Percentiles rank a stretch among this genome's conserved stretches.
These are phyloP conservation scores for Lasiosphaeria hispida DNA, from an alignment of 495 filamentous ascomycete genomes.

Conservation along the genomic window DNA sequence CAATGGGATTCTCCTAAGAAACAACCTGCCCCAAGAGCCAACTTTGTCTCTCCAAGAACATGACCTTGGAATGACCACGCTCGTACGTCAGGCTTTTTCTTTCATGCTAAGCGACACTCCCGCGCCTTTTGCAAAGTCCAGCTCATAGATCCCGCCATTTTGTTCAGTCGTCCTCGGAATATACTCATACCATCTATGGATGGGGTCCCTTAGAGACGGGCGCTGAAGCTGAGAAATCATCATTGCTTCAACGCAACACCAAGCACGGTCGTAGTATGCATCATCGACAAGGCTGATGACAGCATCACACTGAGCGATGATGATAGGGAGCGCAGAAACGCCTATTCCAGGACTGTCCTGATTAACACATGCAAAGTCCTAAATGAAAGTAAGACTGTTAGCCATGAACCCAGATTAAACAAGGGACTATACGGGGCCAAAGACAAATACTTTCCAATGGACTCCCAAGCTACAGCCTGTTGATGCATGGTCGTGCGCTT, in stretches of 20 bases:
- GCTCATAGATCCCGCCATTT: background rate
- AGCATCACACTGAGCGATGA: slow-evolving; percentile 25
- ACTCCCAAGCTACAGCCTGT: too few species aligned
- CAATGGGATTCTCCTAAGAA: too few species aligned
- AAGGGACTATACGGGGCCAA: too few species aligned
- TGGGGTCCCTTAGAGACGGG: slow-evolving; percentile 5
- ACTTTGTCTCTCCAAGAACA: slow-evolving; percentile 24
- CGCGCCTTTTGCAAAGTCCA: too few species aligned
- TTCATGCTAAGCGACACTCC: slow-evolving; percentile 3
- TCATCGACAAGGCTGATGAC: slow-evolving; percentile 21
- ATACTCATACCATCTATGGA: slow-evolving; percentile 21
- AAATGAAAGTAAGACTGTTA: background rate
- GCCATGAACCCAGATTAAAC: too few species aligned
- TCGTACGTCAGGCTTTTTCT: slow-evolving; percentile 21
- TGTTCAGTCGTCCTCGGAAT: background rate
- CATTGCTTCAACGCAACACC: slow-evolving; percentile 24
- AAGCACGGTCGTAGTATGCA: slow-evolving; percentile 15
- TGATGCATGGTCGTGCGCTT: too few species aligned
- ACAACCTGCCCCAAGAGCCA: slow-evolving; percentile 2
- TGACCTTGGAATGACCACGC: too few species aligned
- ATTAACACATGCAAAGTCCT: slow-evolving; percentile 26
- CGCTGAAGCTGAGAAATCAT: slow-evolving; percentile 16
- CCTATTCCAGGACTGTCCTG: slow-evolving; percentile 21
- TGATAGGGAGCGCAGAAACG: slow-evolving; percentile 22
- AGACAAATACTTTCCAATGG: too few species aligned